Evolutionary conservation across 495 filamentous ascomycete genomes (phyloP).

Genomic region (Talaromyces stipitatus): DNA sequence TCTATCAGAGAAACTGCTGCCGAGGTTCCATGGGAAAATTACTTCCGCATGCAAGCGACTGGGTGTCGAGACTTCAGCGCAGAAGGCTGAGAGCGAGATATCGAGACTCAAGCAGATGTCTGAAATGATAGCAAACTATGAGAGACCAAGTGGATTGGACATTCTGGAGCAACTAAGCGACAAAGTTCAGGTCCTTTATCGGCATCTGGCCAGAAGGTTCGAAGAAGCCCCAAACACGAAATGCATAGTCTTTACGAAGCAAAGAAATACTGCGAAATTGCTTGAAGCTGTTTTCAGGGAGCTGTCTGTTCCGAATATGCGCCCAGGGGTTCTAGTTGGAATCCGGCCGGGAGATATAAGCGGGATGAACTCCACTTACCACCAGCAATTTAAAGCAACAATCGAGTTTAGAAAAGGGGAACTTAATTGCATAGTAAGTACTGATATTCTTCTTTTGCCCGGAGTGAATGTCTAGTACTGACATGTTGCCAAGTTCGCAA

Average conservation of each 20-base stretch:
- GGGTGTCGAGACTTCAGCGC: slow-evolving; percentile 6
- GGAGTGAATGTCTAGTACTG: neutral
- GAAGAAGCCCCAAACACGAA: slow-evolving; percentile 46
- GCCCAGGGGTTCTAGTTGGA: slow-evolving; percentile 61
- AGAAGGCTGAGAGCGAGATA: slow-evolving; percentile 28
- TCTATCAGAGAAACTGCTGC: slow-evolving; percentile 56
- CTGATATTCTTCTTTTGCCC: neutral
- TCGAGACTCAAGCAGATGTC: slow-evolving; percentile 52
- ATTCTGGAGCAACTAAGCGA: slow-evolving; percentile 46
- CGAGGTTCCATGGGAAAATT: slow-evolving; percentile 53
- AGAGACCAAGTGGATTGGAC: slow-evolving; percentile 27
- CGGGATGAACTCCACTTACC: slow-evolving; percentile 56
- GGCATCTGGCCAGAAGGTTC: slow-evolving; percentile 53
- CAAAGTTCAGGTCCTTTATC: slow-evolving; percentile 61
- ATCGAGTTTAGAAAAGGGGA: slow-evolving; percentile 70
- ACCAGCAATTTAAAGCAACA: slow-evolving; percentile 69
- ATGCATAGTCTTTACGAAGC: slow-evolving; percentile 84
- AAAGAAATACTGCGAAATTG: slow-evolving; percentile 68
- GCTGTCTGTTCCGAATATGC: slow-evolving; percentile 51
- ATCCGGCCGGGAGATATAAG: slow-evolving; percentile 35
- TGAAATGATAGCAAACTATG: slow-evolving; percentile 44
- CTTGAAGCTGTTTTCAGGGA: slow-evolving; percentile 57
- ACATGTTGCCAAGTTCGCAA: slow-evolving; percentile 51
- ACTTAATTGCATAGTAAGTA: slow-evolving; percentile 65
- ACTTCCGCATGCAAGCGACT: slow-evolving; percentile 27